Conservation (phyloP, 768 basidiomycete species). For the Lactifluus piperatus region DNA sequence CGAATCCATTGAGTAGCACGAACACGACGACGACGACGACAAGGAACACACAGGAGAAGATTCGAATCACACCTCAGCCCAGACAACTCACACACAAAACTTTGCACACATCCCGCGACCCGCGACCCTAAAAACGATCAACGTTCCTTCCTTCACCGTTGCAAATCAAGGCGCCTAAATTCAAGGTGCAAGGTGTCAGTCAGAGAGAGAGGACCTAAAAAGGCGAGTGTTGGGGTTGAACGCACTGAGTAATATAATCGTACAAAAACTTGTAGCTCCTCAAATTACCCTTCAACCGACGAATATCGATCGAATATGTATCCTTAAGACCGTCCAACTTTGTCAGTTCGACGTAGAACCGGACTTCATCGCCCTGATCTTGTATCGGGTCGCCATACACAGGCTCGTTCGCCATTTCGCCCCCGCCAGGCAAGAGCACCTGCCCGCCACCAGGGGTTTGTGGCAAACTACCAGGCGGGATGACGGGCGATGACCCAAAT, state of each 20-base stretch:
- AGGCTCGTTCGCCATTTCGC: conserved; percentile 35
- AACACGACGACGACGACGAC: too few relatives aligned
- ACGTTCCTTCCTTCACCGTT: not conserved
- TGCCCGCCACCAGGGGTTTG: conserved; percentile 17
- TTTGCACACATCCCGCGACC: not conserved
- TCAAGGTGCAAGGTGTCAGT: not conserved
- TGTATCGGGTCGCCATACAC: conserved; percentile 72
- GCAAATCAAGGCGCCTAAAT: conserved; percentile 5
- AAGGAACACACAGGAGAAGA: not conserved
- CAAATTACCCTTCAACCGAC: conserved; percentile 85
- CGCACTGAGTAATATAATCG: conserved; percentile 79
- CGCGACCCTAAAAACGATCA: too few relatives aligned
- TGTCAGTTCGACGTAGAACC: conserved; percentile 92
- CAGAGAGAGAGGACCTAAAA: conserved; percentile 12
- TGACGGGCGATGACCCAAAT: conserved; percentile 6
- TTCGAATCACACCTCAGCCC: not conserved
- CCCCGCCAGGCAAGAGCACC: conserved; percentile 19
- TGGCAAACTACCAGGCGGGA: conserved; percentile 1
- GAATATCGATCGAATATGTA: conserved; percentile 87
- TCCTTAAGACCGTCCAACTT: conserved; percentile 82
- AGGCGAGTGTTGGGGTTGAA: conserved; percentile 19
- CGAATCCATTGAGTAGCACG: too few relatives aligned
- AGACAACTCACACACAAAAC: not conserved
- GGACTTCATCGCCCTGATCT: conserved; percentile 92
- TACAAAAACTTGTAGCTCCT: conserved; percentile 91